Conservation (phyloP, 306 rosid genomes). For the Benincasa hispida region DNA sequence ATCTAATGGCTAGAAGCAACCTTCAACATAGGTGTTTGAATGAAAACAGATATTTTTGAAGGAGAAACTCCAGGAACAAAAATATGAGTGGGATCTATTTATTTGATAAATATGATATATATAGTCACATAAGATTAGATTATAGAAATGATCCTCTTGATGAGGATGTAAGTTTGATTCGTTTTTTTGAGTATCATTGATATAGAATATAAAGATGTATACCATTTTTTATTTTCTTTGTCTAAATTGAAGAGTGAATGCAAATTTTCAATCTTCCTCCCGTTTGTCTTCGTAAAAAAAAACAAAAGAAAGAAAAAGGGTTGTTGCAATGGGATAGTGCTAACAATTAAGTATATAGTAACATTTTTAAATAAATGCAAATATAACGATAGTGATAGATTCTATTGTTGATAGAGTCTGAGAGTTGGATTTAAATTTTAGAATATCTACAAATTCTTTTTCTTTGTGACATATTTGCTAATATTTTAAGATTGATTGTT, state of each 20-base stretch:
- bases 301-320: too few relatives aligned
- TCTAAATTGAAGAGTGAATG: neutral
- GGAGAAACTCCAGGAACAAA: neutral
- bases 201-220: neutral
- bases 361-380: too few relatives aligned
- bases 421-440: too few relatives aligned
- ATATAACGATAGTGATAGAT: too few relatives aligned
- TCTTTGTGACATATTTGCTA: too few relatives aligned
- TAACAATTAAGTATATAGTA: too few relatives aligned
- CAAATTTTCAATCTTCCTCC: neutral
- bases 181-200: neutral
- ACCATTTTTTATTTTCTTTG: neutral
- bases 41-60: conserved; percentile 9
- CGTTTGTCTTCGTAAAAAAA: neutral
- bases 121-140: neutral
- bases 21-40: conserved; percentile 19
- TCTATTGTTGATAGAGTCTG: too few relatives aligned
- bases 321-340: too few relatives aligned
- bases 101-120: neutral
- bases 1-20: conserved; percentile 43
- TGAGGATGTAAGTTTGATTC: neutral
- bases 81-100: neutral
- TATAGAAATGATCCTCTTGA: neutral
- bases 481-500: too few relatives aligned
- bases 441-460: too few relatives aligned